Evolutionary conservation across 2,329 filamentous ascomycete genomes (phyloP), one percentile per base, ranked within the genome.

Genomic region (Penicillium concentricum): DNA sequence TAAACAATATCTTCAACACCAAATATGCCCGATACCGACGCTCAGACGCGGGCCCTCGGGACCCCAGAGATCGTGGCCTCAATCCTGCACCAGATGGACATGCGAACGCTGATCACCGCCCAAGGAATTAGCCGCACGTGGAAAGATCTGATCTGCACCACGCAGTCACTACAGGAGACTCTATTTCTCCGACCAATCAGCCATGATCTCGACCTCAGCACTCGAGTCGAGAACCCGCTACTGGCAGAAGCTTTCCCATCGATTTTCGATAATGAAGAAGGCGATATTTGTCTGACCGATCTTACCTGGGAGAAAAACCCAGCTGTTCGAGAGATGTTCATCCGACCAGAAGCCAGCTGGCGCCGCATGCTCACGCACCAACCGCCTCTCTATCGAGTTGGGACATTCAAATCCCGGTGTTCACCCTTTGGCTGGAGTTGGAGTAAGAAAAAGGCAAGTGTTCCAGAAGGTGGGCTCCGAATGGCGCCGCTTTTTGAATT

Each of bases 321-420:
- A 6, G 12, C 34, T 5, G 28, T 30, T n/a, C 24, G 38, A 41
- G 42, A 47, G 8, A 45, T 32, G 1, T 54, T 39, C 16, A 37
- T 54, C 13, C 51, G 43, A 3, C 51, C 51, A 15, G 51, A 54
- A 24, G 51, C 51, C 22, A 54, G 51, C 51, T 54, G 51, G 51
- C 51, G 51, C 5, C 43, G 51, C 12, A 54, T 54, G 42, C 26
- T 54, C 20, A 47, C 42, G 32, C 42, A 54, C 22, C 51, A 54
- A 39, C 51, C 51, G 34, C 51, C 51, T 10, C 6, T 28, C 28
- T 28, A 28, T 7, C 28, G 9, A 28, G 28, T 28, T 8, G 28
- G 28, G 8, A 28, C 8, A 28, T 28, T 9, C 9, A 2, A 28
- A 28, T 28, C 2, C 28, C 2, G 5, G 7, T 10, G 28, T 28